phyloP scores from a whole-genome alignment of 129 eudicot genomes.

The Flaveria trinervia region DNA sequence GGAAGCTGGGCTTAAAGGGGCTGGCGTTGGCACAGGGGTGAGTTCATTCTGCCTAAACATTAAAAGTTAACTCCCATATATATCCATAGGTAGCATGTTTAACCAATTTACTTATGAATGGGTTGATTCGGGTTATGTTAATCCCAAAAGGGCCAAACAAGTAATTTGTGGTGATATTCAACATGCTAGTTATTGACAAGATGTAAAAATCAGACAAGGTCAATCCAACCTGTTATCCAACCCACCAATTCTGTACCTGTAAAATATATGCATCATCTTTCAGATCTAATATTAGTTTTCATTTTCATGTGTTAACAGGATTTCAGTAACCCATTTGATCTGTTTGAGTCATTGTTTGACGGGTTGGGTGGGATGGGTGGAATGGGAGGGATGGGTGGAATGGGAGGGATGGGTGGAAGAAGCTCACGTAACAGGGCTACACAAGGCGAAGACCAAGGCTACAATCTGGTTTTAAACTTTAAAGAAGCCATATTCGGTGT shows the following conservation, averaged over 20 bases:
- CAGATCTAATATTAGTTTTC: slow-evolving; percentile 7
- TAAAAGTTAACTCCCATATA: not conserved
- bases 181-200: not conserved
- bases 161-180: not conserved
- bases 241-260: not conserved
- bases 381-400: slow-evolving; percentile 91
- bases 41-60: slow-evolving; percentile 34
- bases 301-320: slow-evolving; percentile 47
- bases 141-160: not conserved
- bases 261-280: not conserved
- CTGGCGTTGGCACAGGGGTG: slow-evolving; percentile 83
- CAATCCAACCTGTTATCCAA: not conserved
- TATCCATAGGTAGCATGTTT: slow-evolving; percentile 3
- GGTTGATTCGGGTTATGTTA: not conserved
- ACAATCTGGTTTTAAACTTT: slow-evolving; percentile 72
- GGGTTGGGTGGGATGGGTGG: slow-evolving; percentile 89
- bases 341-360: slow-evolving; percentile 76
- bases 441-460: slow-evolving; percentile 86
- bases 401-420: slow-evolving; percentile 94
- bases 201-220: not conserved
- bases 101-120: slow-evolving; percentile 7
- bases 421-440: slow-evolving; percentile 58
- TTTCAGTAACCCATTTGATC: slow-evolving; percentile 87
- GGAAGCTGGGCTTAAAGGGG: slow-evolving; percentile 96
- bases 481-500: slow-evolving; percentile 92